These are phyloP conservation scores for Tritrichomonas foetus DNA, from an alignment of 208 protist genomes.

Conservation along the genomic window DNA sequence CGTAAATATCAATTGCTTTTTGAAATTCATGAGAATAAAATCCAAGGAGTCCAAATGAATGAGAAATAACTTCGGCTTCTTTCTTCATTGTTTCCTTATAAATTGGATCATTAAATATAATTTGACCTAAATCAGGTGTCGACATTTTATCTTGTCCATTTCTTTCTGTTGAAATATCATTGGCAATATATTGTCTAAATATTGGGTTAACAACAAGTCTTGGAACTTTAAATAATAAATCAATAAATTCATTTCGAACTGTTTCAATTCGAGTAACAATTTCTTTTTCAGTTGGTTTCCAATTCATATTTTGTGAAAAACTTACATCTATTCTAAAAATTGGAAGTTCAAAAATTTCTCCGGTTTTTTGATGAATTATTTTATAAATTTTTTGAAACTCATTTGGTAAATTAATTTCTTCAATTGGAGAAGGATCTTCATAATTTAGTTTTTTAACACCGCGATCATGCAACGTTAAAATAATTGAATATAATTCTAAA, in stretches of 20 bases:
- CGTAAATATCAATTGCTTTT: neutral
- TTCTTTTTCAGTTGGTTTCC: neutral
- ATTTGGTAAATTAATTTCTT: neutral
- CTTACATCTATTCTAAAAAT: neutral
- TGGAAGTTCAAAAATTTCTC: neutral
- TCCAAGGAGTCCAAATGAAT: neutral
- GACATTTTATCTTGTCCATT: neutral
- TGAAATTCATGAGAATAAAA: neutral
- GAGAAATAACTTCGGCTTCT: neutral
- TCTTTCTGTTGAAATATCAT: neutral
- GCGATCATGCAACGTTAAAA: neutral
- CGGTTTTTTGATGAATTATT: neutral
- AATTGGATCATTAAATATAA: neutral
- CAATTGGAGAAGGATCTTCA: neutral
- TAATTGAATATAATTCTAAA: neutral
- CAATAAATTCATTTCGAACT: neutral
- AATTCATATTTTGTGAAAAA: neutral
- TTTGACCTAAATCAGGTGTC: neutral
- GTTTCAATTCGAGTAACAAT: neutral
- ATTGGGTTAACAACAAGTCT: neutral
- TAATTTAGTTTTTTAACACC: neutral
- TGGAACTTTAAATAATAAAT: neutral
- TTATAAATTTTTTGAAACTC: neutral
- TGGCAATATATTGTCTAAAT: neutral
- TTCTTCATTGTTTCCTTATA: neutral